Evolutionary conservation across 306 rosid species (phyloP), one percentile per base, ranked within the genome.

Genomic region (Sicyos edulis): DNA sequence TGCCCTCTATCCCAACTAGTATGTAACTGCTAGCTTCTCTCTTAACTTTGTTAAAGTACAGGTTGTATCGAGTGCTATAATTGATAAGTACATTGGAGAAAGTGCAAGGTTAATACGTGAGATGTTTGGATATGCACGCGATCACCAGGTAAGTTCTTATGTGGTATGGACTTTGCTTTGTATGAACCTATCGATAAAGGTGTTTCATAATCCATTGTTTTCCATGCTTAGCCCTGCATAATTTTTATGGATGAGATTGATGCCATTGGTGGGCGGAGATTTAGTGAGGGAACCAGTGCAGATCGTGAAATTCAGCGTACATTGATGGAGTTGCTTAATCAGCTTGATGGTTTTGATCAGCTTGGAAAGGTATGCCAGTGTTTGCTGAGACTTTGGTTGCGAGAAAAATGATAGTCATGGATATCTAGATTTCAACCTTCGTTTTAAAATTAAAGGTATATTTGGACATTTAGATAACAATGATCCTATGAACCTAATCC

Each of bases 221-320:
- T 80, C 14, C 7, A 54, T 77, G 64, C 81, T 20, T 64, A 95
- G 97, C 99, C 99, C 47, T 95, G 99, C 89, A 95, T 95, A 83
- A 95, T 95, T 55, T 95, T 95, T 79, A 95, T 95, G 99, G 99
- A 95, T 63, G 99, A 95, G 84, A 95, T 95, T 20, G 99, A 95
- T 82, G 99, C 99, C 79, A 95, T 95, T 84, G 99, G 99, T 78
- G 99, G 99, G 40, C 95, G 97, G 37, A 96, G 99, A 58, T 89
- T 95, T 75, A 95, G 96, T 51, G 96, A 87, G 79, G 99, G 99
- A 79, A 95, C 97, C 63, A 91, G 99, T 80, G 96, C 97, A 6
- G 99, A 95, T 75, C 97, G 99, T 76, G 99, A 95, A 82, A 89
- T 95, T 83, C 99, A 95, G 70, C 87, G 99, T 78, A 95, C 99